Evolutionary conservation across 2,329 filamentous ascomycete species (phyloP).

Genomic region (Diplocarpon mali): DNA sequence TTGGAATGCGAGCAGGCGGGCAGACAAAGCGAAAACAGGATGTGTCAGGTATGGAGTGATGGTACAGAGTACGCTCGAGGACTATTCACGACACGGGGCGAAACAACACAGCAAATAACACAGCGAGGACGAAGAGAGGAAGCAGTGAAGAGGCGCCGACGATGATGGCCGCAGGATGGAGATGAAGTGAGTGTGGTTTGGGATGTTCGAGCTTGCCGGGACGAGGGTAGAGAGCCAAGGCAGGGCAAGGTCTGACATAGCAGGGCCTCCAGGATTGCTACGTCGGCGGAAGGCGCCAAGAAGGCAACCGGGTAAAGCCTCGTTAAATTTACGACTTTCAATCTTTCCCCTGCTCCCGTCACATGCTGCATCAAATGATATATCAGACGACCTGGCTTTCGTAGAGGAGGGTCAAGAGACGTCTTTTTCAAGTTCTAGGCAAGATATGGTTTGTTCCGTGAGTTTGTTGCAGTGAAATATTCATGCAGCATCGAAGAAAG

Average conservation of each 20-base stretch:
- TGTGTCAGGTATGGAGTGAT: constrained; percentile 9
- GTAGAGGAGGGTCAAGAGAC: constrained; percentile 5
- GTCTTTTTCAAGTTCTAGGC: not conserved
- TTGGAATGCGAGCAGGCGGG: constrained; percentile 17
- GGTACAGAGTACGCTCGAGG: not conserved
- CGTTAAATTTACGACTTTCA: not conserved
- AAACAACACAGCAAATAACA: constrained; percentile 1
- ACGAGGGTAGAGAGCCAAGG: not conserved
- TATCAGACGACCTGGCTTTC: constrained; percentile 7
- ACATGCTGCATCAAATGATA: constrained; percentile 5
- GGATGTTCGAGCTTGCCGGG: constrained; percentile 10
- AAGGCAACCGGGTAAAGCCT: not conserved
- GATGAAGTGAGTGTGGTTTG: not conserved
- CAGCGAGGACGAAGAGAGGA: not conserved
- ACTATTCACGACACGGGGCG: constrained; percentile 5
- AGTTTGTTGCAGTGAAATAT: too few species aligned
- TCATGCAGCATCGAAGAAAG: too few species aligned
- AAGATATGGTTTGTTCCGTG: too few species aligned
- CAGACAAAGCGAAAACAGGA: constrained; percentile 17
- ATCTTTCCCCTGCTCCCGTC: not conserved
- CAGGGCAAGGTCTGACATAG: not conserved
- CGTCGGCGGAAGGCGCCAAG: constrained; percentile 8
- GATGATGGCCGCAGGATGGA: too few species aligned
- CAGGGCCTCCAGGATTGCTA: not conserved
- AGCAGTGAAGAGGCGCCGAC: not conserved